phyloP scores from a whole-genome alignment of 2,329 filamentous ascomycete genomes.

The Aureobasidium lini region DNA sequence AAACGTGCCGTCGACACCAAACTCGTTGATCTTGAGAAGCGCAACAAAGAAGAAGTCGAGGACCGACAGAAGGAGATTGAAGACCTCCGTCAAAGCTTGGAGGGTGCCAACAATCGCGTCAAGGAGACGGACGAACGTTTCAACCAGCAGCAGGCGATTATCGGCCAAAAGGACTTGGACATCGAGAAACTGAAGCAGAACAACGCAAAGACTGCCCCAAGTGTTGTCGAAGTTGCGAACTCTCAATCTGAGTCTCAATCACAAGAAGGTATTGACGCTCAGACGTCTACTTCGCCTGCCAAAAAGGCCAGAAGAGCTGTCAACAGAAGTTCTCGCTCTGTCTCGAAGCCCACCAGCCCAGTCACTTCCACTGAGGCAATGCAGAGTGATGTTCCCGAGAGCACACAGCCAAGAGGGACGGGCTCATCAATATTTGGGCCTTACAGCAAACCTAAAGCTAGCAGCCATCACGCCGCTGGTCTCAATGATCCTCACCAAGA shows the following conservation, averaged over 20 bases:
- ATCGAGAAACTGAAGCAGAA: not conserved
- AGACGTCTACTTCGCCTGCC: not conserved
- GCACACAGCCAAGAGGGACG: not conserved
- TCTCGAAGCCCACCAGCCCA: not conserved
- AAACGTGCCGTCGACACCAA: not conserved
- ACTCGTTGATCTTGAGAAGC: not conserved
- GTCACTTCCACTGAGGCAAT: not conserved
- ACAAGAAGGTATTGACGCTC: not conserved
- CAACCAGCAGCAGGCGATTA: not conserved
- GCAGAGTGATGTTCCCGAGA: not conserved
- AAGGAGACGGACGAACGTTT: not conserved
- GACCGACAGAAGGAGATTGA: not conserved
- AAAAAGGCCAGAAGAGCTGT: slow-evolving; percentile 1
- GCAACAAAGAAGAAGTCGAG: not conserved
- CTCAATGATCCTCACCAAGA: not conserved
- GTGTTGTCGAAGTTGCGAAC: not conserved
- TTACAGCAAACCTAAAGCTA: not conserved
- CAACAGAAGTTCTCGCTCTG: not conserved
- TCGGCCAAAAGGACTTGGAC: not conserved
- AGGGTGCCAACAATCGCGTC: not conserved
- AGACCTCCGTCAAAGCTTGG: not conserved
- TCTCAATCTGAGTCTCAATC: not conserved
- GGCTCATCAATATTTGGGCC: not conserved
- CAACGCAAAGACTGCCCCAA: not conserved
- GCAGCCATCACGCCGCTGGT: not conserved